Evolutionary conservation across 805 yeast genomes (phyloP).

Genomic region (Sungouiozyma intestinalis): DNA sequence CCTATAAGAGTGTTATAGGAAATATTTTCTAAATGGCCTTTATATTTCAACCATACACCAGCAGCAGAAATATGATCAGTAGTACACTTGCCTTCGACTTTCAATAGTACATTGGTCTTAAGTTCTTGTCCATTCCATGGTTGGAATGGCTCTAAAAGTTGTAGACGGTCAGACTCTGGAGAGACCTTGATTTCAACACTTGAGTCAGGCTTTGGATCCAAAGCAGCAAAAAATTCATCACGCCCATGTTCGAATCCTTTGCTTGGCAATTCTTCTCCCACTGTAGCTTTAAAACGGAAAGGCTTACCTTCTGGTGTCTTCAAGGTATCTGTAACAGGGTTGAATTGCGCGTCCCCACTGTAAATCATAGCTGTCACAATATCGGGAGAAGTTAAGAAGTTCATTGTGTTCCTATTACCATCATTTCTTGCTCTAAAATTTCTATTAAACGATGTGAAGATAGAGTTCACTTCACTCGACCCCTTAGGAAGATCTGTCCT

Average conservation of each 20-base stretch:
- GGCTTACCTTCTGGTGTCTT: constrained; percentile 55
- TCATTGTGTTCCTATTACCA: constrained; percentile 96
- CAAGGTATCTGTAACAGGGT: constrained; percentile 83
- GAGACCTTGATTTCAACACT: constrained; percentile 57
- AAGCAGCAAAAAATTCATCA: constrained; percentile 60
- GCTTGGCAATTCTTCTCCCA: constrained; percentile 75
- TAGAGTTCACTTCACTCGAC: constrained; percentile 66
- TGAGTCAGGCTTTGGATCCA: constrained; percentile 54
- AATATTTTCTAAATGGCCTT: constrained; percentile 94
- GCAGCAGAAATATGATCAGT: constrained; percentile 99
- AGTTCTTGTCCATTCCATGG: constrained; percentile 85
- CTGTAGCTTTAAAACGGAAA: constrained; percentile 72
- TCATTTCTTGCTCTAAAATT: constrained; percentile 97
- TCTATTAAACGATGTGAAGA: constrained; percentile 95
- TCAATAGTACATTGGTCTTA: constrained; percentile 62
- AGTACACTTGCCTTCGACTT: constrained; percentile 96
- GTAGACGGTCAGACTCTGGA: constrained; percentile 85
- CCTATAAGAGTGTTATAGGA: constrained; percentile 93
- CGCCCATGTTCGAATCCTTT: constrained; percentile 72
- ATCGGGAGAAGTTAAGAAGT: constrained; percentile 97
- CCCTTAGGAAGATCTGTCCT: constrained; percentile 65
- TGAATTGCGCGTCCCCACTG: constrained; percentile 85
- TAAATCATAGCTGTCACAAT: constrained; percentile 94
- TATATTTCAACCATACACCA: constrained; percentile 96
- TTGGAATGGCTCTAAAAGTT: constrained; percentile 77